Conservation (phyloP, 805 yeast species). For the Starmerella kuoi region DNA sequence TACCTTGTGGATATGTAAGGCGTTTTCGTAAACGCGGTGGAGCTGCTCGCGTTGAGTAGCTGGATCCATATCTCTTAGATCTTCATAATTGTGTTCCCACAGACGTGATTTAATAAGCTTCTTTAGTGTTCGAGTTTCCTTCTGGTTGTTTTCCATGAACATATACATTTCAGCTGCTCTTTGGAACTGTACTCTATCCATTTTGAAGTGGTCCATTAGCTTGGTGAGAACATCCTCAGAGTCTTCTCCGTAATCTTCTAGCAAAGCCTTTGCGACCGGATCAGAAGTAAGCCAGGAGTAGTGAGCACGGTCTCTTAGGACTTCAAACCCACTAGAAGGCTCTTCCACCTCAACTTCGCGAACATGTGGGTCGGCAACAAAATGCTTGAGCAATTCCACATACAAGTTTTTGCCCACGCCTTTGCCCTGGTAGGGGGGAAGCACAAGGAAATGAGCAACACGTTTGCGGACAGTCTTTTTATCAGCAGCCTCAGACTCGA, state of each 20-base stretch:
- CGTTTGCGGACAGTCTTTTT: conserved; percentile 42
- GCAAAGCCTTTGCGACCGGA: conserved; percentile 12
- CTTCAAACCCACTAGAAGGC: conserved; percentile 87
- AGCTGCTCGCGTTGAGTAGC: conserved; percentile 62
- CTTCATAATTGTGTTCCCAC: conserved; percentile 69
- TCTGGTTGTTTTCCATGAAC: conserved; percentile 29
- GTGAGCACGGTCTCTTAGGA: conserved; percentile 74
- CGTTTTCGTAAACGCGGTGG: conserved; percentile 48
- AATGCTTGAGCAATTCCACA: conserved; percentile 39
- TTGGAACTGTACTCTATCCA: conserved; percentile 67
- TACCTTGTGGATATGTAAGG: conserved; percentile 8
- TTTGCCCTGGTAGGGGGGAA: conserved; percentile 72
- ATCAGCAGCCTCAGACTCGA: conserved; percentile 19
- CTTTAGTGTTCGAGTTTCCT: conserved; percentile 31
- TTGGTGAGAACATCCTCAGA: conserved; percentile 32
- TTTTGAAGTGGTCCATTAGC: conserved; percentile 37
- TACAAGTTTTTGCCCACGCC: conserved; percentile 60
- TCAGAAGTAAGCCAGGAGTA: conserved; percentile 36
- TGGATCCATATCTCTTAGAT: conserved; percentile 56
- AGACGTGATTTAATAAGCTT: conserved; percentile 61
- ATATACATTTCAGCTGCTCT: conserved; percentile 68
- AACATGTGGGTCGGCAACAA: conserved; percentile 43
- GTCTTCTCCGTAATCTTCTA: conserved; percentile 10
- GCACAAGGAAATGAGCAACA: conserved; percentile 72
- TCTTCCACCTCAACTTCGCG: conserved; percentile 82